Percentiles rank a stretch among this genome's conserved stretches.
These are phyloP conservation scores for Ettlia oleoabundans DNA, from an alignment of 139 green algal genomes.

Conservation along the genomic window DNA sequence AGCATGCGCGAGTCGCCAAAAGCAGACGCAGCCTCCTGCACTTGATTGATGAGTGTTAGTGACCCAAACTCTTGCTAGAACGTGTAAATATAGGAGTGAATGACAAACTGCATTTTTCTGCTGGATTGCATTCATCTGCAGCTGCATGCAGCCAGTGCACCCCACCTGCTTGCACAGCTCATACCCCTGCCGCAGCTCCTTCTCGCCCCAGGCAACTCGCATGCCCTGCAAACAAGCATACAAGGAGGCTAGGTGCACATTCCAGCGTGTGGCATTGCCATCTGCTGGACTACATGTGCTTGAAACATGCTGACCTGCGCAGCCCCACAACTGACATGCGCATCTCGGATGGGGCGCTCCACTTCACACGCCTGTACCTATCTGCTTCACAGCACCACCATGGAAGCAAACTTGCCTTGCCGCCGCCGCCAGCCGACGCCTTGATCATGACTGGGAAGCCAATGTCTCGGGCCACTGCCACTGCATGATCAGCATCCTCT, in stretches of 20 bases:
- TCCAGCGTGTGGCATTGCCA: too few species aligned
- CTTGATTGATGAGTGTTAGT: not conserved
- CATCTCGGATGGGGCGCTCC: too few species aligned
- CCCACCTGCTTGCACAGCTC: slow-evolving; percentile 56
- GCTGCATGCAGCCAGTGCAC: not conserved
- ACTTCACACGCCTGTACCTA: too few species aligned
- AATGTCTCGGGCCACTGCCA: slow-evolving; percentile 44
- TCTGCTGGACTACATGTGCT: too few species aligned
- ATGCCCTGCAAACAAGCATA: slow-evolving; percentile 60
- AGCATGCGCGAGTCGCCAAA: slow-evolving; percentile 86
- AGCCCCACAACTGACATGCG: too few species aligned
- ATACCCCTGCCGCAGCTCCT: slow-evolving; percentile 55
- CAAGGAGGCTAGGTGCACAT: too few species aligned
- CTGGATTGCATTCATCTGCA: too few species aligned
- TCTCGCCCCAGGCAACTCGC: slow-evolving; percentile 54
- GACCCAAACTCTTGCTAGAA: not conserved
- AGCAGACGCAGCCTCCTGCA: slow-evolving; percentile 70
- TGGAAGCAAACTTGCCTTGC: slow-evolving; percentile 44
- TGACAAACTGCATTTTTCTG: too few species aligned
- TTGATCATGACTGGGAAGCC: slow-evolving; percentile 69
- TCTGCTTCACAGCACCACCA: too few species aligned
- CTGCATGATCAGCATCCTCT: slow-evolving; percentile 36
- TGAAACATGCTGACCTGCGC: too few species aligned
- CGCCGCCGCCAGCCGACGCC: slow-evolving; percentile 58
- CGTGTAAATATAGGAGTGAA: too few species aligned